Base-by-base conservation (phyloP, 2,329 filamentous ascomycete species). In the Cladosporium halotolerans region DNA sequence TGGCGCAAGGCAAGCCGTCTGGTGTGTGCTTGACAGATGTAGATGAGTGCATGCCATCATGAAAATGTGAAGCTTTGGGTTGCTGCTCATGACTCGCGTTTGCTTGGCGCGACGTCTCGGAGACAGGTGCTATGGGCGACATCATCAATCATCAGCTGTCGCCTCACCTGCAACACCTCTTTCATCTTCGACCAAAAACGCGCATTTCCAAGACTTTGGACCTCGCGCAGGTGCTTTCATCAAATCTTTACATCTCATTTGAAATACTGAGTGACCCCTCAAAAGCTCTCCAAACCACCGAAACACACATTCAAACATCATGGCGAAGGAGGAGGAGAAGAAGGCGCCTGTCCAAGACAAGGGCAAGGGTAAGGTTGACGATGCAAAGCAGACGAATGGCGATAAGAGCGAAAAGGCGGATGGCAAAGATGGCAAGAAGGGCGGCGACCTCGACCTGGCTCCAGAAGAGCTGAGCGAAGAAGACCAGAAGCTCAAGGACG, bases 291-390 rank as follows among this genome's bases (percentile, higher is more conserved):
- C 18, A 43, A 23, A 16, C 31, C 32, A 44, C 40, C 32, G 23
- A 44, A 42, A 43, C 48, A 44, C 48, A 32, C 16, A 36, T 16
- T n/a, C 40, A 19, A 51, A 9, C 48, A 51, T 36, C 48, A 77
- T 97, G 93, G 91, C 91, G 76, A 88, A 95, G 79, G 89, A 95
- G 75, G 89, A 95, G 75, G 89, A 86, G 77, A 88, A 95, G 79
- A 88, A 87, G 74, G 78, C 86, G 70, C 81, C 45, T 19, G 19
- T 43, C 43, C 43, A 84, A 71, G 89, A 96, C 75, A 97, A 97
- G 81, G 91, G 90, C 75, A 99, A 99, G 80, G 92, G 84, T 70
- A 99, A 97, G 79, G 89, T 85, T 59, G 62, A 65, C 58, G 85
- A 89, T 55, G 81, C 82, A 64, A 77, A 81, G 57, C 83, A 83